Evolutionary conservation across 441 rosid species (phyloP).

Genomic region (Hura crepitans): DNA sequence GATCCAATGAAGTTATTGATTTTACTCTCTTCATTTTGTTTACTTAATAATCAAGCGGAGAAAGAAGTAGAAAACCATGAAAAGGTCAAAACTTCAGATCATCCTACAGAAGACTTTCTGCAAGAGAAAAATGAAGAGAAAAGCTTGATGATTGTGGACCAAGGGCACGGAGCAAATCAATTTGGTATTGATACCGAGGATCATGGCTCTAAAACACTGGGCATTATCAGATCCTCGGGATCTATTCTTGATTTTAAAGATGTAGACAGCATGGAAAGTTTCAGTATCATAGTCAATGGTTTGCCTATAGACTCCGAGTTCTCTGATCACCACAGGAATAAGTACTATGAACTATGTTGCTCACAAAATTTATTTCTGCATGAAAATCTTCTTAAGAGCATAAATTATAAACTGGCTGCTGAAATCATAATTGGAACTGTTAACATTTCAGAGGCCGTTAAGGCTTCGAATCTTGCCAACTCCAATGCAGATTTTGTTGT

Average conservation of each 20-base stretch:
- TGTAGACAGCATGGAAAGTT: conserved; percentile 29
- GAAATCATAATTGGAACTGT: conserved; percentile 47
- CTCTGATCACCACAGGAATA: conserved; percentile 34
- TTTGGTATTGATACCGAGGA: conserved; percentile 23
- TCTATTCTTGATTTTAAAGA: conserved; percentile 26
- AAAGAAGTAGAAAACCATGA: conserved; percentile 15
- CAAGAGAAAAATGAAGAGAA: conserved; percentile 28
- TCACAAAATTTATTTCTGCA: conserved; percentile 43
- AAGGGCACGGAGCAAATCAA: conserved; percentile 21
- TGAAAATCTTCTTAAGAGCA: conserved; percentile 42
- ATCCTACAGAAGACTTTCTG: conserved; percentile 17
- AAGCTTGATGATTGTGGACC: conserved; percentile 22
- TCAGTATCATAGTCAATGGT: conserved; percentile 34
- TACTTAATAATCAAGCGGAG: conserved; percentile 7
- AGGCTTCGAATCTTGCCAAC: conserved; percentile 37
- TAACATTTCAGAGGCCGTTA: conserved; percentile 45
- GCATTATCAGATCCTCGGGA: conserved; percentile 23
- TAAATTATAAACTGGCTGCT: conserved; percentile 44
- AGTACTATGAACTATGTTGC: conserved; percentile 44
- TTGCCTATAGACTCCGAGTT: conserved; percentile 36
- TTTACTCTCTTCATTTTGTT: conserved; percentile 17
- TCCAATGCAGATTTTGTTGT: conserved; percentile 34
- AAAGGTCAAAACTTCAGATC: conserved; percentile 18
- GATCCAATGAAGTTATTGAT: conserved; percentile 7
- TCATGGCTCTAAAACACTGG: conserved; percentile 18